Percentiles rank a stretch among this genome's conserved stretches.
Conservation (phyloP, 257 asterid species). For the Mentha longifolia region DNA sequence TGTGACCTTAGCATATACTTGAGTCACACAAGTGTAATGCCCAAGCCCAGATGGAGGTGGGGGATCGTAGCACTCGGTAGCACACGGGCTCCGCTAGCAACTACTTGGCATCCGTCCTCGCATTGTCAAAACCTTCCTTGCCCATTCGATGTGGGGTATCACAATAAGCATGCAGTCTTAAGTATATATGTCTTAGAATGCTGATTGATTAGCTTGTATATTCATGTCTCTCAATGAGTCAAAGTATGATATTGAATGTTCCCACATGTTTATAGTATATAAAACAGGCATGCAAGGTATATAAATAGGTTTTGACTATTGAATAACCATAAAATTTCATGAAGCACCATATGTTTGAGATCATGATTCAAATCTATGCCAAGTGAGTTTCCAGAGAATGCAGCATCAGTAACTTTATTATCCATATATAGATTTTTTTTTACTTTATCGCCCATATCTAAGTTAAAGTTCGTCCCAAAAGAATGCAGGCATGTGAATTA, state of each 20-base stretch:
- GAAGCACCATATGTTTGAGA: constrained; percentile 12
- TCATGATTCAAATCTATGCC: constrained; percentile 11
- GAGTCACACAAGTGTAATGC: not conserved
- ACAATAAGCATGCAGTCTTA: constrained; percentile 8
- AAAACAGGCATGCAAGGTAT: constrained; percentile 10
- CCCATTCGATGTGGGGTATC: too few species aligned
- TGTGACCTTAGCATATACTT: constrained; percentile 11
- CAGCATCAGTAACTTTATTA: not conserved
- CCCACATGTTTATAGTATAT: constrained; percentile 3
- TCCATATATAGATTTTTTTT: constrained; percentile 8
- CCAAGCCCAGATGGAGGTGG: too few species aligned
- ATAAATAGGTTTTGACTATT: constrained; percentile 20
- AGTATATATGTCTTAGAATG: constrained; percentile 14
- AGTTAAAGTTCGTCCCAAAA: constrained; percentile 5
- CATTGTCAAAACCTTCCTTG: too few species aligned
- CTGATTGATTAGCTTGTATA: not conserved
- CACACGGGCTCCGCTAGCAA: too few species aligned
- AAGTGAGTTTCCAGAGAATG: constrained; percentile 9
- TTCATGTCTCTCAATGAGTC: not conserved
- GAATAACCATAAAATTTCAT: not conserved
- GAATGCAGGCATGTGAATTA: constrained; percentile 5
- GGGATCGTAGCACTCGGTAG: too few species aligned
- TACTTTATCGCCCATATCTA: constrained; percentile 7
- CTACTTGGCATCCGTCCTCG: too few species aligned
- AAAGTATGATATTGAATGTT: not conserved